Conservation (phyloP, 306 rosid species). For the Sechiopsis laciniata region DNA sequence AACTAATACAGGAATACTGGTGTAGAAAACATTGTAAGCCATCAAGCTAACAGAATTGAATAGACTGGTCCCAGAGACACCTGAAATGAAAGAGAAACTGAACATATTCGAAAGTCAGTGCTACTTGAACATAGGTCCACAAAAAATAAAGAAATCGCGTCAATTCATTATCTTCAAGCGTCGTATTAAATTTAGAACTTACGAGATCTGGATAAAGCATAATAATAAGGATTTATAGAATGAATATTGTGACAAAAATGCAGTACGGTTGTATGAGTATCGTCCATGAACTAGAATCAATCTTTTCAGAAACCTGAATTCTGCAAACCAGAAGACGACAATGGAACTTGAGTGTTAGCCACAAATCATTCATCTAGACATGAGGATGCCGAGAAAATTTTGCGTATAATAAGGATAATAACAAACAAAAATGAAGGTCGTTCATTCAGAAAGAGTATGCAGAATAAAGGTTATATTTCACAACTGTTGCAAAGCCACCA, state of each 20-base stretch:
- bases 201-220: constrained; percentile 98
- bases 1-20: constrained; percentile 90
- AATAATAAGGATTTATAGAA: constrained; percentile 87
- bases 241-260: constrained; percentile 93
- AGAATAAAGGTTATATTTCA: background rate
- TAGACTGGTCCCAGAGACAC: constrained; percentile 97
- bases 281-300: constrained; percentile 97
- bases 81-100: constrained; percentile 98
- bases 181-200: constrained; percentile 33
- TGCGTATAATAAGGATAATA: background rate
- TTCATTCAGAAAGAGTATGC: background rate
- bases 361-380: background rate
- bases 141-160: constrained; percentile 3
- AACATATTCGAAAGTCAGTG: constrained; percentile 42
- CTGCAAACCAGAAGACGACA: constrained; percentile 44
- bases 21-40: constrained; percentile 99
- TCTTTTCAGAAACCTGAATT: constrained; percentile 83
- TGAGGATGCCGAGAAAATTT: background rate
- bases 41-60: constrained; percentile 98
- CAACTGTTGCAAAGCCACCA: too few relatives aligned
- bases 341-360: background rate
- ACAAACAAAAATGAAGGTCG: background rate
- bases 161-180: constrained; percentile 19
- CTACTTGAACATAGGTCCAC: background rate
- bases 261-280: constrained; percentile 95